A percentile compares a stretch with the other conserved stretches of the same genome.
phyloP scores from a whole-genome alignment of 441 rosid genomes.

The Bruguiera hainesii region DNA sequence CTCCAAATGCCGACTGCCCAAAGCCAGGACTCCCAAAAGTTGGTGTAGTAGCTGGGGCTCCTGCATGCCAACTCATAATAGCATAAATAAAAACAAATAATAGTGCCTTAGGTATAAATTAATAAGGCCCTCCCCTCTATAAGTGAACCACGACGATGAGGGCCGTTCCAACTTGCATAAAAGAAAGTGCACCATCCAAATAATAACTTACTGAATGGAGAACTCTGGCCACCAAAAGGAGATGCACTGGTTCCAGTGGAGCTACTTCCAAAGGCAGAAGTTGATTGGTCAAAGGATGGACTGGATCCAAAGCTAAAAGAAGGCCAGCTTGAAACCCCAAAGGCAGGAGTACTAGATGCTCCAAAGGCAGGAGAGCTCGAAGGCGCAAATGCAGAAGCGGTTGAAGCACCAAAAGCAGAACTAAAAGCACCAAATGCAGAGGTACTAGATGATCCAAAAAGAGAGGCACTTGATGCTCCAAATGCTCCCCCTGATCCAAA shows the following conservation, averaged over 20 bases:
- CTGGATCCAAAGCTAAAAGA: slow-evolving; percentile 47
- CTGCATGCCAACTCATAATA: slow-evolving; percentile 38
- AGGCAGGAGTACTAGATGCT: slow-evolving; percentile 33
- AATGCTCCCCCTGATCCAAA: slow-evolving; percentile 56
- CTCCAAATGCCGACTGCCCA: slow-evolving; percentile 70
- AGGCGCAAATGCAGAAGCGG: slow-evolving; percentile 50
- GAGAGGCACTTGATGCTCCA: slow-evolving; percentile 26
- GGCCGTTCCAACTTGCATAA: neutral
- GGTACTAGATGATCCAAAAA: slow-evolving; percentile 29
- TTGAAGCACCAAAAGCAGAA: slow-evolving; percentile 45
- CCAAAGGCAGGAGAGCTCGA: slow-evolving; percentile 60
- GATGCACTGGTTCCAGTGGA: slow-evolving; percentile 52
- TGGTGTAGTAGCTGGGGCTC: slow-evolving; percentile 55
- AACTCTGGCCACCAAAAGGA: slow-evolving; percentile 67
- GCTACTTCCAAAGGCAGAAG: slow-evolving; percentile 57
- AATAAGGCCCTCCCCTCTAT: neutral
- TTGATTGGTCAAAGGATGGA: slow-evolving; percentile 70
- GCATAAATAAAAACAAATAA: neutral
- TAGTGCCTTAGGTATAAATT: neutral
- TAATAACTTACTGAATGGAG: slow-evolving; percentile 51
- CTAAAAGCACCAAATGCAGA: slow-evolving; percentile 52
- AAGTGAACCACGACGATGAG: neutral
- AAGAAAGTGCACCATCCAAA: neutral
- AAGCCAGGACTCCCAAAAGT: slow-evolving; percentile 62
- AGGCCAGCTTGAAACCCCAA: slow-evolving; percentile 39